phyloP scores from a whole-genome alignment of 257 asterid genomes.

The Solanum peruvianum region DNA sequence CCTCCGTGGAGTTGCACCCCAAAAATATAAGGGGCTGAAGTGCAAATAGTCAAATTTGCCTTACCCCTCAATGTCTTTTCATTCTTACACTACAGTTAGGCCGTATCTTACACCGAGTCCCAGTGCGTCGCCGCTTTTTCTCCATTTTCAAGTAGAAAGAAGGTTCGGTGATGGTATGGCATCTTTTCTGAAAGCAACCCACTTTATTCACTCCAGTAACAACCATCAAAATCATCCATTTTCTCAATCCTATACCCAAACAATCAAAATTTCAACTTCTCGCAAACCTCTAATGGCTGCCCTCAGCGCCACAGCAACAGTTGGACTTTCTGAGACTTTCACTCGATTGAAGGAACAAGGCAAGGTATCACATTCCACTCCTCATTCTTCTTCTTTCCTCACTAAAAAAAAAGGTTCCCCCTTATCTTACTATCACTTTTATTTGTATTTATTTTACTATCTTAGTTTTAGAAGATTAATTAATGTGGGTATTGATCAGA shows the following conservation, averaged over 20 bases:
- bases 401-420: too few species aligned
- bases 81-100: not conserved
- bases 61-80: not conserved
- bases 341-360: slow-evolving; percentile 47
- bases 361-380: slow-evolving; percentile 27
- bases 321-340: slow-evolving; percentile 62
- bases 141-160: not conserved
- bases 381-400: not conserved
- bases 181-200: slow-evolving; percentile 23
- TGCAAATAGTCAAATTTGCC: not conserved
- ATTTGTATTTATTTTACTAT: not conserved
- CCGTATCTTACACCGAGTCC: not conserved
- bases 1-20: not conserved
- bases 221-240: slow-evolving; percentile 11
- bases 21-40: not conserved
- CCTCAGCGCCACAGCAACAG: slow-evolving; percentile 24
- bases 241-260: not conserved
- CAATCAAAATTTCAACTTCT: slow-evolving; percentile 5
- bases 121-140: not conserved
- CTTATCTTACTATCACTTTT: not conserved
- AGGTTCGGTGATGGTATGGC: slow-evolving; percentile 17
- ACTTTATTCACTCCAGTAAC: slow-evolving; percentile 24
- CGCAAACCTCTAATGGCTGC: slow-evolving; percentile 39
- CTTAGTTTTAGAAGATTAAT: not conserved
- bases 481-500: not conserved